phyloP scores from a whole-genome alignment of 805 yeast genomes.

The Metschnikowia peoriensis region DNA sequence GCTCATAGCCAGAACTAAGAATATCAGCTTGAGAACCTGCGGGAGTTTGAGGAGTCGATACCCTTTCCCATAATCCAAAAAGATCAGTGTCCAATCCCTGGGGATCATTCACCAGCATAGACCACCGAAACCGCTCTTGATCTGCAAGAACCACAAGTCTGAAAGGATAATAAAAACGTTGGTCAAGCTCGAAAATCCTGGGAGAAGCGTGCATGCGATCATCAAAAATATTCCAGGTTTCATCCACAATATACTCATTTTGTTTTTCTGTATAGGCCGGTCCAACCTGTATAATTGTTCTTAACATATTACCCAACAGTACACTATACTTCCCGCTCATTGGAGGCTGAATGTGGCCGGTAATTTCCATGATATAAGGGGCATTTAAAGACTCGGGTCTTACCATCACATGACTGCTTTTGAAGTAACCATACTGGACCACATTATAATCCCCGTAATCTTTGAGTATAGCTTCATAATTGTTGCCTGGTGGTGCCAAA shows the following conservation, averaged over 20 bases:
- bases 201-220: not conserved
- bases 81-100: not conserved
- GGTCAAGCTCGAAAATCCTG: not conserved
- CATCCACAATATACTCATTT: not conserved
- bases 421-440: not conserved
- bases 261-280: not conserved
- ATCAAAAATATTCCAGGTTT: not conserved
- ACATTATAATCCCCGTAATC: not conserved
- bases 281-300: not conserved
- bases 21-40: not conserved
- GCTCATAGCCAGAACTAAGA: not conserved
- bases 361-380: not conserved
- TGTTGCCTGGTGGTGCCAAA: not conserved
- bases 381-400: not conserved
- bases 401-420: not conserved
- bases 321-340: not conserved
- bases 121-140: not conserved
- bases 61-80: not conserved
- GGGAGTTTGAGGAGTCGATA: not conserved
- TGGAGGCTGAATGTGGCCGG: not conserved
- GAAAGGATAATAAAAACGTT: not conserved
- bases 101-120: not conserved
- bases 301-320: not conserved
- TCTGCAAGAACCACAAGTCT: not conserved
- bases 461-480: not conserved